Conservation (phyloP, 2,329 filamentous ascomycete genomes). For the Paecilomyces variotii region DNA sequence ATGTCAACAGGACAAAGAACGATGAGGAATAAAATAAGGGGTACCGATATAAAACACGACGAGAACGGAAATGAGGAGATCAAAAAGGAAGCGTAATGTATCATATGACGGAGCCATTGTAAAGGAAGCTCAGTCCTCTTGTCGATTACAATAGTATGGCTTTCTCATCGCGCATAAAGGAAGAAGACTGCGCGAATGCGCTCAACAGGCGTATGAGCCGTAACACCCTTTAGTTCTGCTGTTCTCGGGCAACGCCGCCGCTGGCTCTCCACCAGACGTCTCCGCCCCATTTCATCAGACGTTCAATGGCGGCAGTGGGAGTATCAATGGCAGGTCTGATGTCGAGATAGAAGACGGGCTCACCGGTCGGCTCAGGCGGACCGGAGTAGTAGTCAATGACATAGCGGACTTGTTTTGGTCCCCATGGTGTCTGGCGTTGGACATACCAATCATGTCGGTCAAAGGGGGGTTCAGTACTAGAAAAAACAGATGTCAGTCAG, state of each 20-base stretch:
- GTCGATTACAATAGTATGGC: background rate
- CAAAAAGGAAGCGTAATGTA: background rate
- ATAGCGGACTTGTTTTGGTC: constrained; percentile 75
- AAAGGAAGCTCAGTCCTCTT: background rate
- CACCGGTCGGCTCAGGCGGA: constrained; percentile 70
- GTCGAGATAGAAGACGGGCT: constrained; percentile 93
- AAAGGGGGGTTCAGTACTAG: constrained; percentile 74
- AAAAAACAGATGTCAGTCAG: constrained; percentile 6
- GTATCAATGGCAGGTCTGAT: constrained; percentile 82
- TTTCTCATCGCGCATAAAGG: background rate
- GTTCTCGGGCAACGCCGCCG: constrained; percentile 52
- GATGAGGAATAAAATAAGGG: background rate
- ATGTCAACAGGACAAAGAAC: background rate
- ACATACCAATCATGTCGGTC: constrained; percentile 98
- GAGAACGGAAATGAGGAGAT: background rate
- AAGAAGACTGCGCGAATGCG: background rate
- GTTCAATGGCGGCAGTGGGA: constrained; percentile 70
- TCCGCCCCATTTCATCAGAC: constrained; percentile 79
- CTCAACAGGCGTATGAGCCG: background rate
- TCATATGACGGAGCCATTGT: background rate
- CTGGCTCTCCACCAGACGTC: constrained; percentile 90
- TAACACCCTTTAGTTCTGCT: background rate
- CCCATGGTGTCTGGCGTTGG: constrained; percentile 57
- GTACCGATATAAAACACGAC: background rate
- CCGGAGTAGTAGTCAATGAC: constrained; percentile 96